phyloP scores from a whole-genome alignment of 1,284 basidiomycete species.

The Vanrija sp. region DNA sequence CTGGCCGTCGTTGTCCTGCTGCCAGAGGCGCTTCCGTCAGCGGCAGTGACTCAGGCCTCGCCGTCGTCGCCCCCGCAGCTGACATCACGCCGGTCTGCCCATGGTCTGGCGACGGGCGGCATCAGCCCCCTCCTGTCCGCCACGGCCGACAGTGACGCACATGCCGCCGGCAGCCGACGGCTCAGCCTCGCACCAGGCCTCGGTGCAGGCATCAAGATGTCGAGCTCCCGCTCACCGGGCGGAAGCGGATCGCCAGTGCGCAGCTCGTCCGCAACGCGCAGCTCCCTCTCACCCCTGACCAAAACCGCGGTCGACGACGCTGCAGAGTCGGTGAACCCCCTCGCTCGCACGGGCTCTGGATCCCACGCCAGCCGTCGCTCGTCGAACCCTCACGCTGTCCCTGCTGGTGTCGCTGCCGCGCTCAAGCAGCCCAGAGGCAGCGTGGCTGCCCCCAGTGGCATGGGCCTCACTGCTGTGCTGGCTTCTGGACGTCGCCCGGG shows the following conservation, averaged over 20 bases:
- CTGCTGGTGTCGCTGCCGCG: background rate
- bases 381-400: too few species aligned
- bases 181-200: conserved; percentile 38
- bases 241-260: too few species aligned
- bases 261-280: too few species aligned
- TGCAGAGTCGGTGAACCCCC: background rate
- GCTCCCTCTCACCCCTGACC: too few species aligned
- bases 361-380: too few species aligned
- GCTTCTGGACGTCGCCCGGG: conserved; percentile 24
- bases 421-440: conserved; percentile 21
- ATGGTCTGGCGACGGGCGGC: background rate
- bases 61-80: conserved; percentile 16
- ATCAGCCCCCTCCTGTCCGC: background rate
- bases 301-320: background rate
- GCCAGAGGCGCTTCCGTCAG: conserved; percentile 24
- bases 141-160: conserved; percentile 3
- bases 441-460: conserved; percentile 26
- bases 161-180: conserved; percentile 25
- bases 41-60: conserved; percentile 12
- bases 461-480: conserved; percentile 7
- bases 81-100: background rate
- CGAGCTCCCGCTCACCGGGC: too few species aligned
- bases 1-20: conserved; percentile 34
- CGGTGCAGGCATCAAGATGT: conserved; percentile 23
- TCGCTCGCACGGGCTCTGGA: too few species aligned